Percentiles rank a stretch among this genome's conserved stretches.
Conservation (phyloP, 202 grass and related monocot genomes). For the Eragrostis tef region DNA sequence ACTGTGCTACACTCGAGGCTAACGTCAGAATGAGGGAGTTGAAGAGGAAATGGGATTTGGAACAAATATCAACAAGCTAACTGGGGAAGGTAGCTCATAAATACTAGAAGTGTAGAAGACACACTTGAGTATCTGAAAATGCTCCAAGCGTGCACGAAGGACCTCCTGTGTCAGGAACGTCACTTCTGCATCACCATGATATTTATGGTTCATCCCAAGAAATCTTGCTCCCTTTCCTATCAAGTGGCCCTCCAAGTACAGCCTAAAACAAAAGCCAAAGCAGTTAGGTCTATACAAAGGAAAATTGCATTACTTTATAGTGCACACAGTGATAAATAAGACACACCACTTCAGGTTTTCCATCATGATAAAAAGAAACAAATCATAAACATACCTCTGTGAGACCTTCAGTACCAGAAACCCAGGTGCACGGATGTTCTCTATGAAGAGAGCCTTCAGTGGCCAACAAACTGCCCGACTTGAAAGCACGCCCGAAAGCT, state of each 20-base stretch:
- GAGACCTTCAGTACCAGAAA: background rate
- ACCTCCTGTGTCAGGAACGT: background rate
- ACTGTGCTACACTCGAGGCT: background rate
- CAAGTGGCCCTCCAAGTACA: slow-evolving; percentile 41
- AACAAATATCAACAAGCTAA: slow-evolving; percentile 30
- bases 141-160: background rate
- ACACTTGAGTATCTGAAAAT: slow-evolving; percentile 34
- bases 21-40: background rate
- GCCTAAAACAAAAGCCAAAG: slow-evolving; percentile 33
- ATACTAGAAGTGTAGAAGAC: slow-evolving; percentile 16
- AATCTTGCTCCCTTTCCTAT: background rate
- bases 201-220: slow-evolving; percentile 24
- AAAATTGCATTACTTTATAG: background rate
- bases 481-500: slow-evolving; percentile 21
- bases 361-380: background rate
- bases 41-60: background rate
- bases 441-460: background rate
- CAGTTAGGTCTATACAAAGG: background rate
- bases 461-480: background rate
- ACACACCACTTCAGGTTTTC: background rate
- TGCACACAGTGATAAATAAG: background rate
- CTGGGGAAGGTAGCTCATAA: slow-evolving; percentile 3
- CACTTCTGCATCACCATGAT: background rate
- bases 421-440: background rate
- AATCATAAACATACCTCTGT: background rate